Percentiles rank a stretch among this genome's conserved stretches.
Evolutionary conservation across 148 eudicot genomes (phyloP).

Genomic region (Pharnaceum exiguum): DNA sequence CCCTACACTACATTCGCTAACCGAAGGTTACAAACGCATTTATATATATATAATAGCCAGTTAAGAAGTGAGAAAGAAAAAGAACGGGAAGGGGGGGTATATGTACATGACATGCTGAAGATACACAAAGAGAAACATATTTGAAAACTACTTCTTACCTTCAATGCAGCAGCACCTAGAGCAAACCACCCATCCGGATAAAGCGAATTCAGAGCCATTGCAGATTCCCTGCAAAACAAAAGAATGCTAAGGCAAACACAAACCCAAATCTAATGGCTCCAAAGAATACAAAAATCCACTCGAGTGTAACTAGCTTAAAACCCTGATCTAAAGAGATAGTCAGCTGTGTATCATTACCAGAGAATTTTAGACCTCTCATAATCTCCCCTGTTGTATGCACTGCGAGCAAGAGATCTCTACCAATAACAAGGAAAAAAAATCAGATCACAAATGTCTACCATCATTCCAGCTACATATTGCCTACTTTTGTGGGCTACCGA

Average conservation of each 20-base stretch:
- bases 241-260: too few relatives aligned
- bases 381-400: conserved; percentile 81
- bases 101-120: too few relatives aligned
- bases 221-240: conserved; percentile 79
- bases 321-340: too few relatives aligned
- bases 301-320: too few relatives aligned
- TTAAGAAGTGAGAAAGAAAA: not conserved
- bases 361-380: conserved; percentile 62
- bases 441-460: not conserved
- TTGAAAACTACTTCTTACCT: conserved; percentile 33
- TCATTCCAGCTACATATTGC: not conserved
- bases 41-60: too few relatives aligned
- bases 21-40: conserved; percentile 3
- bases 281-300: too few relatives aligned
- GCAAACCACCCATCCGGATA: conserved; percentile 99
- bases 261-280: too few relatives aligned
- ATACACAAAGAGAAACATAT: not conserved
- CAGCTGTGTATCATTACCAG: conserved; percentile 39
- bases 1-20: conserved; percentile 55
- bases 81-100: too few relatives aligned
- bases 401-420: conserved; percentile 88
- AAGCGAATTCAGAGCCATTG: conserved; percentile 83
- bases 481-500: too few relatives aligned
- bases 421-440: conserved; percentile 2
- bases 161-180: conserved; percentile 93